Percentiles rank a stretch among this genome's conserved stretches.
Evolutionary conservation across 1,139 yeast genomes (phyloP).

Genomic region (Hyphopichia pseudoburtonii): DNA sequence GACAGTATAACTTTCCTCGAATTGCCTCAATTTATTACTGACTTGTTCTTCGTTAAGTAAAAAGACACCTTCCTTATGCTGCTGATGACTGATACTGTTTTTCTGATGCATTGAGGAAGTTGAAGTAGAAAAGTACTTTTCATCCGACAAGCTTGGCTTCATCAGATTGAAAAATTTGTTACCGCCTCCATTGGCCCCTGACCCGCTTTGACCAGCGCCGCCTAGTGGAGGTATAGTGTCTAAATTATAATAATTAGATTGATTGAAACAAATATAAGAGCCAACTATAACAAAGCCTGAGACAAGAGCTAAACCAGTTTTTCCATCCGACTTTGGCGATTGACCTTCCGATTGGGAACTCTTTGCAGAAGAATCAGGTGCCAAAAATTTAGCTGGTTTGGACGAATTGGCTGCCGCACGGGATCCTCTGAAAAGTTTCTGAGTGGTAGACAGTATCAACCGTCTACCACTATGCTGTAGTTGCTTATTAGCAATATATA

Average conservation of each 20-base stretch:
- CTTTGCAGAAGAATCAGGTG: neutral
- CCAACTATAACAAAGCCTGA: slow-evolving; percentile 50
- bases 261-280: slow-evolving; percentile 42
- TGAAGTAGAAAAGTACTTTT: slow-evolving; percentile 42
- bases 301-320: slow-evolving; percentile 40
- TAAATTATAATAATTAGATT: slow-evolving; percentile 41
- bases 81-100: slow-evolving; percentile 42
- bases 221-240: slow-evolving; percentile 38
- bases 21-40: slow-evolving; percentile 62
- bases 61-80: slow-evolving; percentile 43
- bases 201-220: slow-evolving; percentile 8
- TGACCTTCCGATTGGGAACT: no score
- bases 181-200: slow-evolving; percentile 11
- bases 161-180: slow-evolving; percentile 1
- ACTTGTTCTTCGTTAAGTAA: slow-evolving; percentile 75
- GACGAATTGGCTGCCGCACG: slow-evolving; percentile 6
- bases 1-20: slow-evolving; percentile 78
- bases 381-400: neutral
- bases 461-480: slow-evolving; percentile 14
- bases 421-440: slow-evolving; percentile 12
- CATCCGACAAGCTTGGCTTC: slow-evolving; percentile 14
- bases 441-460: slow-evolving; percentile 10
- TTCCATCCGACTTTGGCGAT: no score
- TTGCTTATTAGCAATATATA: slow-evolving; percentile 16
- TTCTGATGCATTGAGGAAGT: slow-evolving; percentile 43